phyloP scores from a whole-genome alignment of 2,329 filamentous ascomycete species.

The Talaromyces verruculosus region DNA sequence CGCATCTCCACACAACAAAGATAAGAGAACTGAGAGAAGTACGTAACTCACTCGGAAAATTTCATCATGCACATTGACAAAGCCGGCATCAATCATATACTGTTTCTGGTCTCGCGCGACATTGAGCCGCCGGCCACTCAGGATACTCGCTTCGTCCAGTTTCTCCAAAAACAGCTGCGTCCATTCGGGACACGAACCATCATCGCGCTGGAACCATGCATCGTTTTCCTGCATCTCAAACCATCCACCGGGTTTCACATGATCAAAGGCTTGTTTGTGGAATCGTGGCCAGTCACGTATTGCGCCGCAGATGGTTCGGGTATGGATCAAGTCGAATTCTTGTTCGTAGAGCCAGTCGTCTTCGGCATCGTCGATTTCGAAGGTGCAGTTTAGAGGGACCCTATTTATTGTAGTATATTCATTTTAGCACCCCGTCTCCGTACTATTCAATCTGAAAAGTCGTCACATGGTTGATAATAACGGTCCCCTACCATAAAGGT shows the following conservation, averaged over 20 bases:
- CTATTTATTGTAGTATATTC: conserved; percentile 2
- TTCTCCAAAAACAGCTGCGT: conserved; percentile 40
- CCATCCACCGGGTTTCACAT: conserved; percentile 51
- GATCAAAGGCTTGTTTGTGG: conserved; percentile 23
- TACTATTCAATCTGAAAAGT: not conserved
- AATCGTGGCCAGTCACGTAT: conserved; percentile 25
- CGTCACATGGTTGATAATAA: not conserved
- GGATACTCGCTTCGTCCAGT: conserved; percentile 29
- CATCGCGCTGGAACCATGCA: conserved; percentile 42
- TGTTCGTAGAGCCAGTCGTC: conserved; percentile 27
- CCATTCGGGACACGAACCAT: conserved; percentile 35
- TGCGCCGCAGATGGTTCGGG: conserved; percentile 24
- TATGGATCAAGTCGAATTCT: conserved; percentile 29
- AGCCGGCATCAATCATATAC: conserved; percentile 44
- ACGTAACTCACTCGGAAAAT: conserved; percentile 23
- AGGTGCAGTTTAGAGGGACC: conserved; percentile 28
- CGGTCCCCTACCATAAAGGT: conserved; percentile 20
- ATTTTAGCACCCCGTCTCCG: not conserved
- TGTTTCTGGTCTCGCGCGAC: conserved; percentile 37
- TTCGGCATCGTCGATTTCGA: conserved; percentile 30
- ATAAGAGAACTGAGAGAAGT: no score
- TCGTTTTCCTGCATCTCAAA: conserved; percentile 52
- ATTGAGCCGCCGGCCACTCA: conserved; percentile 29
- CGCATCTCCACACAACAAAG: conserved; percentile 28
- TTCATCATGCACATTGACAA: conserved; percentile 44